Conservation (phyloP, 2,329 filamentous ascomycete genomes). For the Parastagonospora avenae region DNA sequence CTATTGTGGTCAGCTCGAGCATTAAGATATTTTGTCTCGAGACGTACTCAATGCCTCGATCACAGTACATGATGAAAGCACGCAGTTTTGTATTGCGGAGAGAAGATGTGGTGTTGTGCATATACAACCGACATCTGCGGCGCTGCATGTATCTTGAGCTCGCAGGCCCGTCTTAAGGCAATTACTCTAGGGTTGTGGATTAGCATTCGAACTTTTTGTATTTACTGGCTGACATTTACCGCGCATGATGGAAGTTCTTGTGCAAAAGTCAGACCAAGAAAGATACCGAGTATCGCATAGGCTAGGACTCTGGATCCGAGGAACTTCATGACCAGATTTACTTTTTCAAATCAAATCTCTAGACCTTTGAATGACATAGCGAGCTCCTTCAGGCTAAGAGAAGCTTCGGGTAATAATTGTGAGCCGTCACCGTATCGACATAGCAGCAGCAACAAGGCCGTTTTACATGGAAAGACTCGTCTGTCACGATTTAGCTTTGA, state of each 20-base stretch:
- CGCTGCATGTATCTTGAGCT: conserved; percentile 5
- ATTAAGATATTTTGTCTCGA: not conserved
- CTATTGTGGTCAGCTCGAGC: conserved; percentile 12
- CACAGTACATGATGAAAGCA: conserved; percentile 11
- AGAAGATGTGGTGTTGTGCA: conserved; percentile 7
- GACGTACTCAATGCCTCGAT: conserved; percentile 14
- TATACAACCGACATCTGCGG: conserved; percentile 13
- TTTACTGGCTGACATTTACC: conserved; percentile 1
- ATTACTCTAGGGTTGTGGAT: not conserved
- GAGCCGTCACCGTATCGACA: no score
- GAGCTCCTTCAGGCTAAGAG: no score
- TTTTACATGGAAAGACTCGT: no score
- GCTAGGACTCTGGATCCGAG: no score
- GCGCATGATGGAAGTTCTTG: conserved; percentile 8
- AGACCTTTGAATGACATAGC: no score
- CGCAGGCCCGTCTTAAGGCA: conserved; percentile 4
- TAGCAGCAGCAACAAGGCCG: no score
- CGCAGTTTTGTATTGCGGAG: conserved; percentile 9
- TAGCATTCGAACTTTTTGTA: no score
- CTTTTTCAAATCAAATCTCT: no score
- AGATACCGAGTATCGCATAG: no score
- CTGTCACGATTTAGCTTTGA: no score
- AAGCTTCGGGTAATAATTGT: no score
- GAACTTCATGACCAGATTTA: no score
- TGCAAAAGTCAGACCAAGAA: not conserved